Conservation (phyloP, 352 stramenopile species). For the Globisporangium polare region DNA sequence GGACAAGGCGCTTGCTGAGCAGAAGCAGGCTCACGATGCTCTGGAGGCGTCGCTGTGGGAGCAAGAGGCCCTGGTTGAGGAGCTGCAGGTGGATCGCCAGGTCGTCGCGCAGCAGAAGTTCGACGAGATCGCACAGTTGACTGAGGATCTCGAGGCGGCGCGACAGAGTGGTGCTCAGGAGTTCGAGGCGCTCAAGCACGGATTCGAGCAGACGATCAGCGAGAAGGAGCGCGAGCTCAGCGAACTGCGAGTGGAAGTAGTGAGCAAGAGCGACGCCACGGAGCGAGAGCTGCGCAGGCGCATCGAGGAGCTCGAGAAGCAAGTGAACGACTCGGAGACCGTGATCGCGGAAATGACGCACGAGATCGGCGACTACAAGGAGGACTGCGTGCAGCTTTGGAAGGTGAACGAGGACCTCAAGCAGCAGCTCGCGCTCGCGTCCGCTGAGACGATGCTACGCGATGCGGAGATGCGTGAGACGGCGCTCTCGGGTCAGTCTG, state of each 20-base stretch:
- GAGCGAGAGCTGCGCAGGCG: constrained; percentile 24
- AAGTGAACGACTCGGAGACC: constrained; percentile 24
- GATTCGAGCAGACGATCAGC: constrained; percentile 9
- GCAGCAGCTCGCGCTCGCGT: constrained; percentile 57
- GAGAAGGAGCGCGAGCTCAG: constrained; percentile 27
- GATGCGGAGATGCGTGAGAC: constrained; percentile 55
- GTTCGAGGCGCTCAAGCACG: constrained; percentile 17
- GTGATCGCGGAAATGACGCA: constrained; percentile 32
- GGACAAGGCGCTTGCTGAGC: constrained; percentile 14
- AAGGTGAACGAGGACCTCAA: constrained; percentile 78
- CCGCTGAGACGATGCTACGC: constrained; percentile 54
- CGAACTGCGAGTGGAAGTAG: constrained; percentile 20
- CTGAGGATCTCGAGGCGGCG: constrained; percentile 5
- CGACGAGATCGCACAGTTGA: constrained; percentile 23
- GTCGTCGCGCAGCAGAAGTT: constrained; percentile 29
- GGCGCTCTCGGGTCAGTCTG: constrained; percentile 45
- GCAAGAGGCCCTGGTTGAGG: constrained; percentile 29
- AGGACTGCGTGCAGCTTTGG: constrained; percentile 78
- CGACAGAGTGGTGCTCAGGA: constrained; percentile 12
- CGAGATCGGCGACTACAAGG: constrained; percentile 72
- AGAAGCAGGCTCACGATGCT: constrained; percentile 17
- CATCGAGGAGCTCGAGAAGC: constrained; percentile 33
- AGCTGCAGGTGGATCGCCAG: constrained; percentile 25
- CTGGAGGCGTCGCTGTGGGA: constrained; percentile 30
- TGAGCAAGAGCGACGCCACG: constrained; percentile 16